Evolutionary conservation across 2,329 filamentous ascomycete species (phyloP), one percentile per base, ranked within the genome.

Genomic region (Paraphaeosphaeria sporulosa): DNA sequence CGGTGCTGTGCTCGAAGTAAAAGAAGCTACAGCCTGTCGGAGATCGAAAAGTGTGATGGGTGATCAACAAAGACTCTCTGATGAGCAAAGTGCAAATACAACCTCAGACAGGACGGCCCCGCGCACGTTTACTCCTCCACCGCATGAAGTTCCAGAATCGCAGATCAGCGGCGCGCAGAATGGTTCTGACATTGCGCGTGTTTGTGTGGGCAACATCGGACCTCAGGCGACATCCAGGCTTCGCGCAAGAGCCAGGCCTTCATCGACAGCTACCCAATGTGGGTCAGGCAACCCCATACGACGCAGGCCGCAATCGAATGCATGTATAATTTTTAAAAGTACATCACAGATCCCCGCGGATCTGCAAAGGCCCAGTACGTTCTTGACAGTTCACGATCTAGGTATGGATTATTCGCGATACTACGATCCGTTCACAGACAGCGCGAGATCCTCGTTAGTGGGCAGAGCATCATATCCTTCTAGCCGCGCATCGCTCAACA

Each of bases 331-430:
- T 17, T 43, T 62, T 30, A 63, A 49, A 36, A 70, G 68, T 43
- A 64, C 65, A 15, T 62, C 69, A 42, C 66, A 72, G 47, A 21
- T 49, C 5, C 57, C 54, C 21, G 53, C 58, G 7, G 55, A 60
- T 12, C 27, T 59, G 12, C 66, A 63, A 32, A 48, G 63, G 23
- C 46, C 64, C 3, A 57, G 61, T 15, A 71, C 61, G 25, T 65
- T 71, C 4, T 55, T 74, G 36, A 73, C 71, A 1, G 57, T 76
- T 34, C 64, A 68, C 34, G 72, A 76, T 55, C 61, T 77, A 12
- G 75, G 75, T 9, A 59, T 66, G 13, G 74, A 77, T 56, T 77
- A 77, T 57, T 75, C 75, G 15, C 73, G 75, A 50, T 77, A 77
- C 54, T 76, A 72, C 63, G 74, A 67, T 53, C 74, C 74, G 7